Evolutionary conservation across 306 rosid species (phyloP).

Genomic region (Psophocarpus tetragonolobus): DNA sequence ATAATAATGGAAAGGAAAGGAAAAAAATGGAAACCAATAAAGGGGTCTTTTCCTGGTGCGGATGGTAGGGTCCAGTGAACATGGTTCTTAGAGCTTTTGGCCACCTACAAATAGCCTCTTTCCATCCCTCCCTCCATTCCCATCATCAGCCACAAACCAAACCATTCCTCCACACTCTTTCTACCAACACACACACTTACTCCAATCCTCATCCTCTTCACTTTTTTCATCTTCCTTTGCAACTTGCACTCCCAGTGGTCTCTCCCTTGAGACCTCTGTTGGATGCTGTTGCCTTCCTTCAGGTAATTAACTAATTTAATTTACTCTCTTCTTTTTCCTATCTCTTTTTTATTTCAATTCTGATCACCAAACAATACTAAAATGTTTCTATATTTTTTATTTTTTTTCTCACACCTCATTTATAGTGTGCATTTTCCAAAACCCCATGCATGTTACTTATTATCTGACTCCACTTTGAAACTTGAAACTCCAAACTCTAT

Average conservation of each 20-base stretch:
- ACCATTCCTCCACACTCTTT: slow-evolving; percentile 23
- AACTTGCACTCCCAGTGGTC: slow-evolving; percentile 62
- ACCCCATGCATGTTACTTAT: slow-evolving; percentile 30
- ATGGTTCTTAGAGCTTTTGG: slow-evolving; percentile 54
- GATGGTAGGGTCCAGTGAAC: slow-evolving; percentile 72
- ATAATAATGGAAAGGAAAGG: not conserved
- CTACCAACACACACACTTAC: not conserved
- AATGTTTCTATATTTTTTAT: not conserved
- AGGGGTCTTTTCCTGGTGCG: slow-evolving; percentile 46
- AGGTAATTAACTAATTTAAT: slow-evolving; percentile 40
- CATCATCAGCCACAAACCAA: slow-evolving; percentile 50
- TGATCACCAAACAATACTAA: not conserved
- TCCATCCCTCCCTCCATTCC: slow-evolving; percentile 37
- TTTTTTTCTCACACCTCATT: not conserved
- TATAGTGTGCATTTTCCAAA: slow-evolving; percentile 1
- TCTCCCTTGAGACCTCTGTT: slow-evolving; percentile 54
- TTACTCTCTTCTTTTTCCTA: no score
- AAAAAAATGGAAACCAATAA: slow-evolving; percentile 18
- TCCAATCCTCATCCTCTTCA: not conserved
- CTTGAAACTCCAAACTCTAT: slow-evolving; percentile 33
- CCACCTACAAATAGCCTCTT: slow-evolving; percentile 75
- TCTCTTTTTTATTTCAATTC: no score
- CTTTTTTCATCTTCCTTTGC: slow-evolving; percentile 24
- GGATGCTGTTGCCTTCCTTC: slow-evolving; percentile 40
- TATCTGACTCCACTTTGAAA: slow-evolving; percentile 31